Evolutionary conservation across 306 rosid species (phyloP).

Genomic region (Crataegus laevigata): DNA sequence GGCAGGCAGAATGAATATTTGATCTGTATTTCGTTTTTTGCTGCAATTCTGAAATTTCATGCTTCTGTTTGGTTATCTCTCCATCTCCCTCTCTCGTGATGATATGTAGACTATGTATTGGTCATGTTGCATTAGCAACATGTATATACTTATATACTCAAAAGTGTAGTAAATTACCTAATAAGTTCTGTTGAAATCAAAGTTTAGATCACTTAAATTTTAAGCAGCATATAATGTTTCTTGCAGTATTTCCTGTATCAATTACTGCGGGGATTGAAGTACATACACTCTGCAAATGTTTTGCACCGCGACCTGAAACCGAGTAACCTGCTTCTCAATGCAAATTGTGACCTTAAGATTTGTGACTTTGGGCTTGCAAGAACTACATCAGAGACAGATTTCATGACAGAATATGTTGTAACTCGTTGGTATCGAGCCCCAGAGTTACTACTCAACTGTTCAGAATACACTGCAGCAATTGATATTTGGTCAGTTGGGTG

Average conservation of each 20-base stretch:
- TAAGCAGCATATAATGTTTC: constrained; percentile 8
- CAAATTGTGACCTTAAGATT: constrained; percentile 62
- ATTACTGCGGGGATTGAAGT: constrained; percentile 59
- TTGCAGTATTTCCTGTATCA: constrained; percentile 61
- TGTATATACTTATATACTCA: background rate
- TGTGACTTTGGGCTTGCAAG: constrained; percentile 84
- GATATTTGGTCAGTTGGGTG: constrained; percentile 78
- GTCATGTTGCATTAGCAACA: background rate
- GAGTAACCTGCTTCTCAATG: constrained; percentile 58
- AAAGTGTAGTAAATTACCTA: background rate
- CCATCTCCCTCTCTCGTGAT: background rate
- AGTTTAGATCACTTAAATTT: background rate
- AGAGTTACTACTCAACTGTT: constrained; percentile 56
- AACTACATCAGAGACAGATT: constrained; percentile 68
- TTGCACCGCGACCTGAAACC: constrained; percentile 74
- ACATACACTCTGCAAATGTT: constrained; percentile 64
- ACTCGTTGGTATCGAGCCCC: constrained; percentile 77
- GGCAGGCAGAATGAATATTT: background rate
- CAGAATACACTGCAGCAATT: constrained; percentile 67
- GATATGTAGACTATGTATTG: background rate
- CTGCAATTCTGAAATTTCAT: background rate
- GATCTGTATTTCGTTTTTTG: background rate
- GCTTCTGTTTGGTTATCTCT: background rate
- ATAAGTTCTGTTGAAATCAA: background rate
- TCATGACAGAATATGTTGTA: constrained; percentile 71